Evolutionary conservation across 2,329 filamentous ascomycete species (phyloP), one percentile per base, ranked within the genome.

Genomic region (Huntiella abstrusa): DNA sequence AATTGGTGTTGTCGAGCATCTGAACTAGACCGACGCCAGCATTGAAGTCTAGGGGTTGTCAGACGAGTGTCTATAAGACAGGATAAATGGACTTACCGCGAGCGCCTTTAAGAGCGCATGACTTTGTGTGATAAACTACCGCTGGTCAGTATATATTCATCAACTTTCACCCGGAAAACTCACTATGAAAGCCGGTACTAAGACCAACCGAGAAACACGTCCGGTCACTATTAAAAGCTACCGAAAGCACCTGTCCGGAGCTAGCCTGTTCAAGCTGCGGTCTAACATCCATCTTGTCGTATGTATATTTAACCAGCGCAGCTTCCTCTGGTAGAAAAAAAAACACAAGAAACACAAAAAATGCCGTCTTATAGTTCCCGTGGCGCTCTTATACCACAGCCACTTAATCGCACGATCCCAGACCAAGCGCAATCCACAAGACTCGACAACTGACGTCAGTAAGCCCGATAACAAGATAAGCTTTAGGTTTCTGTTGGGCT

Each of bases 201-300:
- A 94, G 68, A 6, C 85, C 91, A 28, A 92, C 82, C 19, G 85
- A 75, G 61, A 96, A 96, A 57, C 81, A 87, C 54, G 76, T 87
- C 53, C 75, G 75, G 59, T 91, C 83, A 55, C 76, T 71, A 58
- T 95, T 96, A 66, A 94, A 94, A 6, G 82, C 76, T 40, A 80
- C 76, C 11, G 84, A 92, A 34, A 95, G 71, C 8, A 86, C 87
- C 51, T 78, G 73, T 4, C 82, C 80, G 46, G 78, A 75, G 38
- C 70, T 71, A 13, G 83, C 77, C 43, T 77, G 75, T 65, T 93
- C 85, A 57, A 96, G 84, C 48, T 83, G 75, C 45, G 81, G 82
- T 49, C 88, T 74, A 38, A 86, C 92, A 60, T 96, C 91, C 91
- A 96, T 98, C 45, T 51, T 66, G 57, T 13, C 10, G 19, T 6